Percentiles rank a stretch among this genome's conserved stretches.
Conservation (phyloP, 768 basidiomycete species). For the Candolleomyces eurysporus region DNA sequence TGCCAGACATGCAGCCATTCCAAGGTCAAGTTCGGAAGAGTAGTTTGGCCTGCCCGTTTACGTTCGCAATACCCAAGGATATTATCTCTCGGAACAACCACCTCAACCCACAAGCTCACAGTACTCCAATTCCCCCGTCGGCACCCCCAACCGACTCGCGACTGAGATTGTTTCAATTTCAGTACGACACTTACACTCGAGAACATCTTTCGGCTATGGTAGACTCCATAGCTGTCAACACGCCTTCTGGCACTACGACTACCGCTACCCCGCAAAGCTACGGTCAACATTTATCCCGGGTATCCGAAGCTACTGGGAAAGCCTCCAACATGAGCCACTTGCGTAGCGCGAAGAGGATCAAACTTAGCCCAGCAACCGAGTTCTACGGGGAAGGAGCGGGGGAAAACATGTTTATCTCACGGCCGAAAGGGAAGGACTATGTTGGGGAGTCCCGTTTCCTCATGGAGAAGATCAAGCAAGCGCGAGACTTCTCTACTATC, state of each 20-base stretch:
- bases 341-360: conserved; percentile 78
- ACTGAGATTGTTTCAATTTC: conserved; percentile 85
- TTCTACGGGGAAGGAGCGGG: conserved; percentile 52
- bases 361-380: conserved; percentile 68
- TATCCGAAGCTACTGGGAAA: conserved; percentile 42
- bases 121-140: conserved; percentile 49
- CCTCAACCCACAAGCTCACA: conserved; percentile 55
- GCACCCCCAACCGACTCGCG: conserved; percentile 64
- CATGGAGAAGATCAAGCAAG: conserved; percentile 79
- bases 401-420: conserved; percentile 43
- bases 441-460: conserved; percentile 73
- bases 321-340: conserved; percentile 48
- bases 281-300: conserved; percentile 41
- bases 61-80: conserved; percentile 62
- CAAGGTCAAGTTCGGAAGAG: conserved; percentile 38
- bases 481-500: conserved; percentile 75
- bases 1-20: conserved; percentile 46
- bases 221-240: conserved; percentile 87
- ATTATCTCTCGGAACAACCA: conserved; percentile 15
- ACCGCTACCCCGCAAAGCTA: conserved; percentile 48
- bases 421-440: conserved; percentile 64
- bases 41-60: conserved; percentile 62
- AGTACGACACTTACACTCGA: conserved; percentile 95
- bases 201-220: conserved; percentile 93
- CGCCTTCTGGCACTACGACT: conserved; percentile 56